A percentile compares a stretch with the other conserved stretches of the same genome.
phyloP scores from a whole-genome alignment of 2,329 filamentous ascomycete genomes.

The Colletotrichum sp. region DNA sequence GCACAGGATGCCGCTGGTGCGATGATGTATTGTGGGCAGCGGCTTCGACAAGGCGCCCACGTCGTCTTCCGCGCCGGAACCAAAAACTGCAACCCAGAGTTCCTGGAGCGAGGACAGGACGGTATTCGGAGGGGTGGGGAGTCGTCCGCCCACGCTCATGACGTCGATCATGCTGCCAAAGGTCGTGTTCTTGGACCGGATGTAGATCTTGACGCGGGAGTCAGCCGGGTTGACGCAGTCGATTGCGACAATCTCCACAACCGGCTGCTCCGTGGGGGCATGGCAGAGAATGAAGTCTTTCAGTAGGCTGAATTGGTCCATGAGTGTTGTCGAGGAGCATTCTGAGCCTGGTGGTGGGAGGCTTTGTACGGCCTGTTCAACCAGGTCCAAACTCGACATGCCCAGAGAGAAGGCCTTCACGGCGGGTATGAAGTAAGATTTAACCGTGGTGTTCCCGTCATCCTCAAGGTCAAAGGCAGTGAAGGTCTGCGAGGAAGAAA shows the following conservation, averaged over 20 bases:
- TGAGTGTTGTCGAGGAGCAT: background rate
- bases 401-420: conserved; percentile 2
- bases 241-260: conserved; percentile 32
- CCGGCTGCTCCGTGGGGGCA: background rate
- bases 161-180: conserved; percentile 29
- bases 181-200: conserved; percentile 29
- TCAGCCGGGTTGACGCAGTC: conserved; percentile 29
- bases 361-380: background rate
- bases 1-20: conserved; percentile 36
- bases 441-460: conserved; percentile 7
- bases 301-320: background rate
- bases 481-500: conserved; percentile 20
- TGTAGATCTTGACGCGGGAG: conserved; percentile 40
- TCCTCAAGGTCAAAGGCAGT: conserved; percentile 27
- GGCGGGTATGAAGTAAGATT: conserved; percentile 28
- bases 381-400: background rate
- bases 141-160: conserved; percentile 25
- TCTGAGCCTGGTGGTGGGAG: background rate
- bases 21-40: conserved; percentile 24
- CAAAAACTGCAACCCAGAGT: background rate
- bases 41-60: background rate
- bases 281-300: background rate
- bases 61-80: background rate
- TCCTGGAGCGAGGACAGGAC: background rate
- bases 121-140: background rate